Evolutionary conservation across 2,329 filamentous ascomycete species (phyloP).

Genomic region (Furcasterigmium sp.): DNA sequence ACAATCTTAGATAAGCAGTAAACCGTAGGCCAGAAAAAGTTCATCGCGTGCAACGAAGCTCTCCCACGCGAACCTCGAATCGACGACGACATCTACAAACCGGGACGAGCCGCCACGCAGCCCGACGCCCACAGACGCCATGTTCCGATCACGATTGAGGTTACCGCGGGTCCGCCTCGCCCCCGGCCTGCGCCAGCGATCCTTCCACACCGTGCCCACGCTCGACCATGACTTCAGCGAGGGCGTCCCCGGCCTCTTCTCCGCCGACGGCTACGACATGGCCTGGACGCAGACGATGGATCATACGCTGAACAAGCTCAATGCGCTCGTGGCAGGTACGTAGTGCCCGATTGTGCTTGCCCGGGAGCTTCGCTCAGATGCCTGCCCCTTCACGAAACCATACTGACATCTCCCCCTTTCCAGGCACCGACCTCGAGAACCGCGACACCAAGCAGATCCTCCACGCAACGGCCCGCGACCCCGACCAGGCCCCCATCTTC

Average conservation of each 20-base stretch:
- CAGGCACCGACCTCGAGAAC: slow-evolving; percentile 61
- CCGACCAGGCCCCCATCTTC: slow-evolving; percentile 73
- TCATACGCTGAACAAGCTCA: slow-evolving; percentile 70
- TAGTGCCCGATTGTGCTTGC: no score
- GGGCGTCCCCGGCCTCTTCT: slow-evolving; percentile 67
- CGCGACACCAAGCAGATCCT: slow-evolving; percentile 61
- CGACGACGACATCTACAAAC: not conserved
- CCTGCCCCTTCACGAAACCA: not conserved
- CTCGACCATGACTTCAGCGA: slow-evolving; percentile 40
- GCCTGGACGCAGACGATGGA: slow-evolving; percentile 82
- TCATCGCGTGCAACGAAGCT: not conserved
- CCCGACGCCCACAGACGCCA: slow-evolving; percentile 22
- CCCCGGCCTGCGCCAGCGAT: slow-evolving; percentile 27
- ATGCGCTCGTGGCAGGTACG: slow-evolving; percentile 66
- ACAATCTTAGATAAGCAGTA: not conserved
- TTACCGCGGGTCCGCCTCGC: slow-evolving; percentile 38
- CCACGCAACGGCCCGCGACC: slow-evolving; percentile 72
- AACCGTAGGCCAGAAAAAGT: not conserved
- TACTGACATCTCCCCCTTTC: slow-evolving; percentile 3
- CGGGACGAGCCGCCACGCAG: not conserved
- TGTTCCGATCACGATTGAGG: slow-evolving; percentile 52
- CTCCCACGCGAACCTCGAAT: not conserved
- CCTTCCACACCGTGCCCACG: slow-evolving; percentile 41
- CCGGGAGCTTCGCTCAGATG: no score
- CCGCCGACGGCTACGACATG: slow-evolving; percentile 62